Base-by-base conservation (phyloP, 208 protist genomes). In the Leishmania tarentolae region DNA sequence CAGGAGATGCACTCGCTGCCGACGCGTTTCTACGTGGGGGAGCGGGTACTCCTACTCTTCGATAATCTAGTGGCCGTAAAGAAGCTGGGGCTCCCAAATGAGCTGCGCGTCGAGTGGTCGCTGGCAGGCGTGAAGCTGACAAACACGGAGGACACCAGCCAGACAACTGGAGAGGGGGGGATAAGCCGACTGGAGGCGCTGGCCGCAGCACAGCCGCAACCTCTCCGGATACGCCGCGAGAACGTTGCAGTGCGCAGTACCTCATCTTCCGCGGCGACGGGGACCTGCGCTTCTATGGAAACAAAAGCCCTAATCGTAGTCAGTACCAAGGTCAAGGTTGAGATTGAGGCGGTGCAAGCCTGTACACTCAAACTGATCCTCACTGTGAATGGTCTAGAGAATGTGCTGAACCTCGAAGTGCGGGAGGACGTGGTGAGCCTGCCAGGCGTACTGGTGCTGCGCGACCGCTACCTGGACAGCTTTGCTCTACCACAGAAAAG, bases 361-460 rank as follows among this genome's bases (percentile, higher is more conserved):
- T 79, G 78, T 57, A 78, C 59, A 6, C 68, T 90, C 47, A 92
- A 90, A 79, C 75, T 92, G 66, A 50, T 90, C 19, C 80, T 94
- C 19, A 82, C 40, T 37, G 84, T 94, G 24, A 91, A 93, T 50
- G 82, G 84, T 11, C 68, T 79, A 6, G 89, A 92, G 76, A 84
- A 79, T 70, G 83, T 95, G 66, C 31, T 97, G 76, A 61, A 85
- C 44, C 74, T 96, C 72, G 80, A 88, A 61, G 88, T 96, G 15
- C 4, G 82, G 19, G 92, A 93, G 35, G 85, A 88, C 42, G 68
- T 24, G 42, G 44, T 71, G 13, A 69, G 40, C 37, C 83, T 92
- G 79, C 94, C 94, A 1, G 94, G 94, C 59, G 87, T 96, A n/a
- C 83, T 97, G 44, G 91, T 97, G 76, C 88, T 85, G 50, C 82